phyloP scores from a whole-genome alignment of 305 asterid species.

The Fraxinus albicans region DNA sequence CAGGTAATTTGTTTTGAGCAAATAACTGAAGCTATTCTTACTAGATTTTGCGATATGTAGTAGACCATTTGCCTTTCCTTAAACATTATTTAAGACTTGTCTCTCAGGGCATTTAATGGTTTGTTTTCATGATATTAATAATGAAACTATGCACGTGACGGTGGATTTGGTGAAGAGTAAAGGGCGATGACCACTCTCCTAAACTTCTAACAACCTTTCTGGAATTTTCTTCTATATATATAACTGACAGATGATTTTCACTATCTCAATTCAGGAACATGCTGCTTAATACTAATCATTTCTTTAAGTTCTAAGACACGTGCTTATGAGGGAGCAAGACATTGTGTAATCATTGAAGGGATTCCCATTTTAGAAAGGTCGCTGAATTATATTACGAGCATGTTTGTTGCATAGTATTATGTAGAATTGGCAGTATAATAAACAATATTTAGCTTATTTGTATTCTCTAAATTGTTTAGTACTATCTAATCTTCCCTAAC shows the following conservation, averaged over 20 bases:
- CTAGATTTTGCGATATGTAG: slow-evolving; percentile 6
- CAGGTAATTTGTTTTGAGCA: slow-evolving; percentile 56
- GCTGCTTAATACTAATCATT: not conserved
- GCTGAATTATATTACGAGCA: not conserved
- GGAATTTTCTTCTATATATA: not conserved
- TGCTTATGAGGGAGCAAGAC: not conserved
- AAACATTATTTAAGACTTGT: not conserved
- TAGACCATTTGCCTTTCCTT: not conserved
- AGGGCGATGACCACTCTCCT: not conserved
- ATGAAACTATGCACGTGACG: not conserved
- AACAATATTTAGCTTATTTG: not conserved
- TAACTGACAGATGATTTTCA: not conserved
- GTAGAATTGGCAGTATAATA: not conserved
- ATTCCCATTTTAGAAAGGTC: not conserved
- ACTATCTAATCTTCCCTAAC: not conserved
- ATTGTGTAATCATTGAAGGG: slow-evolving; percentile 1
- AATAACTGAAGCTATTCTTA: not conserved
- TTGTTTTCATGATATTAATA: not conserved
- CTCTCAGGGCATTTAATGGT: slow-evolving; percentile 4
- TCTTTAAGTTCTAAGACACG: not conserved
- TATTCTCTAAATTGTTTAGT: not conserved
- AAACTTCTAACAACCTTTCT: not conserved
- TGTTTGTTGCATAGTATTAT: not conserved
- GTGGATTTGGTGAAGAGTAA: not conserved
- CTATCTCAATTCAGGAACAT: slow-evolving; percentile 1